Evolutionary conservation across 495 filamentous ascomycete genomes (phyloP).

Genomic region (Xylaria venustula): DNA sequence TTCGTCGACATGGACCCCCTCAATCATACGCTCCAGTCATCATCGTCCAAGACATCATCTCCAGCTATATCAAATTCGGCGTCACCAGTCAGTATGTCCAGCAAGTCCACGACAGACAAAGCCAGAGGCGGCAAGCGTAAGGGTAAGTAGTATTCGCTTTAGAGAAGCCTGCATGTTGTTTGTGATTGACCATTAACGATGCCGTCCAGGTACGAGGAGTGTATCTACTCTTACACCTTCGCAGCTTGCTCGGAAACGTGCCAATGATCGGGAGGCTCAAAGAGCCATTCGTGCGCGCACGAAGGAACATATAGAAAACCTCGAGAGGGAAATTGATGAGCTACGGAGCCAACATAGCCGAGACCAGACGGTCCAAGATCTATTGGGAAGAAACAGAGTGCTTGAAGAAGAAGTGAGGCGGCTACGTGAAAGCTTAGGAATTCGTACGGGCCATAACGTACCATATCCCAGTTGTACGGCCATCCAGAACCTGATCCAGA

Average conservation of each 20-base stretch:
- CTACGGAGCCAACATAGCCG: constrained; percentile 35
- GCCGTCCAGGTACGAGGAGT: constrained; percentile 56
- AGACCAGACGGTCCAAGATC: constrained; percentile 34
- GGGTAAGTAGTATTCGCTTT: constrained; percentile 1
- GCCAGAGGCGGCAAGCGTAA: constrained; percentile 18
- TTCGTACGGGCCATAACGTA: constrained; percentile 15
- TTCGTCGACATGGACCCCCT: constrained; percentile 9
- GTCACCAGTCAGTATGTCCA: constrained; percentile 13
- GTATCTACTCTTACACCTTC: constrained; percentile 72
- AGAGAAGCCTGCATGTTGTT: neutral
- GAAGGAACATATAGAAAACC: constrained; percentile 72
- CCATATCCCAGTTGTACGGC: constrained; percentile 11
- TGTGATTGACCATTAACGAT: neutral
- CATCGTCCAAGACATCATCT: constrained; percentile 12
- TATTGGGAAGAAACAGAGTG: constrained; percentile 36
- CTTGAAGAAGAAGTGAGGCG: constrained; percentile 37
- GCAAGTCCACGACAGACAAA: neutral
- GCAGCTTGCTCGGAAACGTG: constrained; percentile 75
- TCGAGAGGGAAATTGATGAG: constrained; percentile 70
- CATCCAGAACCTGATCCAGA: neutral
- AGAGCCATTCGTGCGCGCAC: constrained; percentile 80
- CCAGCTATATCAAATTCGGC: constrained; percentile 10
- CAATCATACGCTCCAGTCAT: constrained; percentile 1
- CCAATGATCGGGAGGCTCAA: constrained; percentile 87
- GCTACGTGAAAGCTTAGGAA: constrained; percentile 30